Evolutionary conservation across 805 yeast genomes (phyloP), one percentile per base, ranked within the genome.

Genomic region (Candida dendrica): DNA sequence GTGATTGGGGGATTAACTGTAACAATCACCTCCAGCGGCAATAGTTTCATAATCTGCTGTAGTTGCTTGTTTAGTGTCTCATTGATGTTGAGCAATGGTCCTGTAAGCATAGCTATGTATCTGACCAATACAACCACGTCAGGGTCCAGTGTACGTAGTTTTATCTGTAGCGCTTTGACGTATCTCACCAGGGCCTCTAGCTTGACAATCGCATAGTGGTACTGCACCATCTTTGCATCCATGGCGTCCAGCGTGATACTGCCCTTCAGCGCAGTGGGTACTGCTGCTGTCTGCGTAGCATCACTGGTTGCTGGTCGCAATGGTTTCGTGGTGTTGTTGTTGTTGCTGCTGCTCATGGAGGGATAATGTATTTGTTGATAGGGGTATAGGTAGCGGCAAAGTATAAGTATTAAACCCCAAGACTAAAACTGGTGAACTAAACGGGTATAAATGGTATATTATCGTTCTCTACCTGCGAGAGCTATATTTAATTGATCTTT

Each of bases 161-260:
- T 52, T 38, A 50, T 52, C 31, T 30, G 38, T 16, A 46, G 33
- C 10, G 53, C 51, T 36, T 49, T 57, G n/a, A 73, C 49, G 19
- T 66, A 55, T 15, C 65, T 56, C 3, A 61, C 45, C 37, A 73
- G 55, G 29, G 60, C 58, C 31, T 63, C 63, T 20, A 79, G 51
- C 52, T 79, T 79, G 42, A 60, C 54, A 3, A 72, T 61, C 9
- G 79, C 74, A 50, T 76, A 76, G 42, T 70, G 72, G 56, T 74
- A 82, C 55, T 82, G 85, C 3, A 81, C 58, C 18, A 78, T 65
- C 46, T 72, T 72, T 13, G 79, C 75, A 48, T 81, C 88, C 38
- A 71, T 62, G 2, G 74, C 63, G 49, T 72, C 75, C 43, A 77
- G 46, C 11, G 58, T 46, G 11, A 63, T 53, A 2, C 65, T 57